A percentile compares a stretch with the other conserved stretches of the same genome.
phyloP scores from a whole-genome alignment of 1,284 basidiomycete genomes.

The Tranzscheliella williamsii region DNA sequence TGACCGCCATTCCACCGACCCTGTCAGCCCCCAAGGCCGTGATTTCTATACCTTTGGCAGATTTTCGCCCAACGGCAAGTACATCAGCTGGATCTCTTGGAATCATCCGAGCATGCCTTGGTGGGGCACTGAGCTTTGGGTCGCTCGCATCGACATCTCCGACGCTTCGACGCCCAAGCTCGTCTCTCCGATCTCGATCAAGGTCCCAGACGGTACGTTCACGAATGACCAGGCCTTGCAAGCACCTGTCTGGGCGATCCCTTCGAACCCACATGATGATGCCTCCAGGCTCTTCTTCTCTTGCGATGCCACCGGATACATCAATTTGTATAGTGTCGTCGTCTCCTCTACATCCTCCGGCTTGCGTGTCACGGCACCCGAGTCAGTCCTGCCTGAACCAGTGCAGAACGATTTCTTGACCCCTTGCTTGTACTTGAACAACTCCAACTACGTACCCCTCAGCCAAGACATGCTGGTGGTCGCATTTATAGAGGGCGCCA shows the following conservation, averaged over 20 bases:
- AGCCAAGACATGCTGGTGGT: slow-evolving; percentile 32
- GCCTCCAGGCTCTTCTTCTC: slow-evolving; percentile 70
- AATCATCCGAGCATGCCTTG: slow-evolving; percentile 77
- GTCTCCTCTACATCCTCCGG: slow-evolving; percentile 1
- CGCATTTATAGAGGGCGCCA: slow-evolving; percentile 17
- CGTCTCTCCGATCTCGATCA: slow-evolving; percentile 9
- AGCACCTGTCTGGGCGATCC: slow-evolving; percentile 66
- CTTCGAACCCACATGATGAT: slow-evolving; percentile 39
- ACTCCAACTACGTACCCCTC: slow-evolving; percentile 36
- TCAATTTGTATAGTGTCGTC: slow-evolving; percentile 69
- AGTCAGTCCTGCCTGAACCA: slow-evolving; percentile 64
- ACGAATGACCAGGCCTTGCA: slow-evolving; percentile 38
- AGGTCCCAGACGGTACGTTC: slow-evolving; percentile 3
- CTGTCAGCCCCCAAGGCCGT: slow-evolving; percentile 62
- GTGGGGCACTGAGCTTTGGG: slow-evolving; percentile 70
- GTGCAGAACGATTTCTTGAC: slow-evolving; percentile 68
- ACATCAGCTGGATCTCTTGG: slow-evolving; percentile 75
- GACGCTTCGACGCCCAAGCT: slow-evolving; percentile 8
- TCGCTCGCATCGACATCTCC: slow-evolving; percentile 63
- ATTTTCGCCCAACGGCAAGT: slow-evolving; percentile 72
- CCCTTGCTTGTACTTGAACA: slow-evolving; percentile 68
- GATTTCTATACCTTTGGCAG: slow-evolving; percentile 71
- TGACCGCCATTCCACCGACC: slow-evolving; percentile 53
- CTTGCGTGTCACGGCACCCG: background rate
- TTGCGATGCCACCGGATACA: slow-evolving; percentile 71